Evolutionary conservation across 257 asterid genomes (phyloP).

Genomic region (Solanum habrochaites): DNA sequence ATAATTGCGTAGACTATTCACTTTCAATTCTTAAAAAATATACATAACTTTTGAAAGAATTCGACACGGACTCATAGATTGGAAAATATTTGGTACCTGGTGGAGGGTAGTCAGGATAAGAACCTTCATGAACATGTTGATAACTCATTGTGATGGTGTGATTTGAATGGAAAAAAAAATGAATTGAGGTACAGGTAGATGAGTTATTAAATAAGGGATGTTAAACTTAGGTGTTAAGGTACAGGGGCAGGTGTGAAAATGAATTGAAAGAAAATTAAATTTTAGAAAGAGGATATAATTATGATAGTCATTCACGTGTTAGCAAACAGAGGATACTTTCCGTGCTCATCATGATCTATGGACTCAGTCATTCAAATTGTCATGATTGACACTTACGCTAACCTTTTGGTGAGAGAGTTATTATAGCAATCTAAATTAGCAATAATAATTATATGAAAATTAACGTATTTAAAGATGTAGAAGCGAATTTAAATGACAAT

Average conservation of each 20-base stretch:
- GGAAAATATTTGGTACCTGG: constrained; percentile 4
- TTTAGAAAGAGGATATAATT: background rate
- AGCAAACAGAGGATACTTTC: too few relatives aligned
- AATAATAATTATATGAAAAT: too few relatives aligned
- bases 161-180: background rate
- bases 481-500: too few relatives aligned
- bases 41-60: too few relatives aligned
- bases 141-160: constrained; percentile 12
- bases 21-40: too few relatives aligned
- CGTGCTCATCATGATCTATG: too few relatives aligned
- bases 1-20: too few relatives aligned
- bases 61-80: background rate
- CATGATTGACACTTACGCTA: too few relatives aligned
- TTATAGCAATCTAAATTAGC: too few relatives aligned
- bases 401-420: accelerated
- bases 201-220: background rate
- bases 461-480: too few relatives aligned
- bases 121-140: constrained; percentile 22
- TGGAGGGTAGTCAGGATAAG: constrained; percentile 9
- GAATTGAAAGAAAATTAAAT: background rate
- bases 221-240: background rate
- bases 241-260: background rate
- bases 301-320: too few relatives aligned
- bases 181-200: background rate
- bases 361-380: too few relatives aligned